These are phyloP conservation scores for Scutellaria baicalensis DNA, from an alignment of 257 asterid genomes.

Conservation along the genomic window DNA sequence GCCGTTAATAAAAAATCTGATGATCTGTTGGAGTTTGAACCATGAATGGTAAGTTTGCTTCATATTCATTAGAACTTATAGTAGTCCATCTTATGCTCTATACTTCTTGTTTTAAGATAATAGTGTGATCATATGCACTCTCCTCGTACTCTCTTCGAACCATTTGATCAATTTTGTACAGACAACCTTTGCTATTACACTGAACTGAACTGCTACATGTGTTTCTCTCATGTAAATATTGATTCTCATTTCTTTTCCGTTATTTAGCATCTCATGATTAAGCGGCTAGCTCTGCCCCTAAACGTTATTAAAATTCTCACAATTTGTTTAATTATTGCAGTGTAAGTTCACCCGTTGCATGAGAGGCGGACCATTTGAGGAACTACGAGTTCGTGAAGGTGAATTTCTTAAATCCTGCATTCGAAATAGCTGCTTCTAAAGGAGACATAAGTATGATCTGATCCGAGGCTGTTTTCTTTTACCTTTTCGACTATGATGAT, in stretches of 20 bases:
- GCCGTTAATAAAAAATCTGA: slow-evolving; percentile 7
- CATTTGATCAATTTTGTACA: no score
- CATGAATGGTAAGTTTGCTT: slow-evolving; percentile 12
- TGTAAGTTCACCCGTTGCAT: neutral
- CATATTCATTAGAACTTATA: neutral
- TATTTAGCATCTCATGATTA: no score
- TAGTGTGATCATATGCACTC: no score
- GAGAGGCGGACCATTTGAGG: neutral
- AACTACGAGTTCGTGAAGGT: neutral
- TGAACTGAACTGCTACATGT: no score
- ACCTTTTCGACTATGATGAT: neutral
- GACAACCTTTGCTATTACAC: no score
- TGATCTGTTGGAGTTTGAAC: neutral
- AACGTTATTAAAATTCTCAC: neutral
- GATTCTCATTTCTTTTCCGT: no score
- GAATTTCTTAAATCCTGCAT: neutral
- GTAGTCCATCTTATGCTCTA: neutral
- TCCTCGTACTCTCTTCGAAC: no score
- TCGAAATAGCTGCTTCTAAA: neutral
- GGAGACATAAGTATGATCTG: neutral
- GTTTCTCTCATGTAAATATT: no score
- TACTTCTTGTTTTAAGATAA: neutral
- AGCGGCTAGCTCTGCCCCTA: no score
- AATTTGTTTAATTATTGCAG: neutral
- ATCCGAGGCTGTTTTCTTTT: neutral